These are phyloP conservation scores for Bremia lactucae DNA, from an alignment of 352 stramenopile species.

Conservation along the genomic window DNA sequence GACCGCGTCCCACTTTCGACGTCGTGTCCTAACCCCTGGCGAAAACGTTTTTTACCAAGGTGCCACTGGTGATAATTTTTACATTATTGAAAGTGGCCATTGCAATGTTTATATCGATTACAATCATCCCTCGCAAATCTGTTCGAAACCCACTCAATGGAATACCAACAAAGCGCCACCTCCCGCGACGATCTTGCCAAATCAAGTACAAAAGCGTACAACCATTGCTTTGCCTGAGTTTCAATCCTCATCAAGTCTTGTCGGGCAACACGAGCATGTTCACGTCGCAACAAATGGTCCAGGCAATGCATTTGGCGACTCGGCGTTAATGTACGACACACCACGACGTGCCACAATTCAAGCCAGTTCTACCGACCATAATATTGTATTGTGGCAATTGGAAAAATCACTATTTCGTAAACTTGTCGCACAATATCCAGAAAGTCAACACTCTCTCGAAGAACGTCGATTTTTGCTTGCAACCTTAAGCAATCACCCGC, in stretches of 20 bases:
- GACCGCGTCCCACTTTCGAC: conserved; percentile 48
- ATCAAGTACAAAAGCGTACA: conserved; percentile 46
- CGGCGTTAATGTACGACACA: conserved; percentile 77
- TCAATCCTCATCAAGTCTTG: conserved; percentile 42
- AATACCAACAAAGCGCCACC: no score
- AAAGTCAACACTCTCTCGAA: conserved; percentile 68
- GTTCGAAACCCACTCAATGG: no score
- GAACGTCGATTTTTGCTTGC: conserved; percentile 68
- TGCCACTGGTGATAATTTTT: conserved; percentile 63
- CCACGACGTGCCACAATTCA: conserved; percentile 63
- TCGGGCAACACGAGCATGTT: conserved; percentile 56
- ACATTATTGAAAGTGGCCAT: conserved; percentile 67
- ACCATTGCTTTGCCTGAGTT: conserved; percentile 65
- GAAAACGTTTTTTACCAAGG: conserved; percentile 83
- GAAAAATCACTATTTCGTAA: conserved; percentile 53
- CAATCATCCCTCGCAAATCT: conserved; percentile 52
- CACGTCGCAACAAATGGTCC: conserved; percentile 72
- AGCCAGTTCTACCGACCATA: conserved; percentile 20
- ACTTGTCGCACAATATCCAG: conserved; percentile 45
- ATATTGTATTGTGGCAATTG: conserved; percentile 69
- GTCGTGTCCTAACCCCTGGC: conserved; percentile 36
- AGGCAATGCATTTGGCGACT: conserved; percentile 72
- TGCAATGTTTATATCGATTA: conserved; percentile 82
- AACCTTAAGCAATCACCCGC: conserved; percentile 52
- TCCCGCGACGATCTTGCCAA: conserved; percentile 5